Base-by-base conservation (phyloP, 2,329 filamentous ascomycete species). In the Didymosphaeria variabile region DNA sequence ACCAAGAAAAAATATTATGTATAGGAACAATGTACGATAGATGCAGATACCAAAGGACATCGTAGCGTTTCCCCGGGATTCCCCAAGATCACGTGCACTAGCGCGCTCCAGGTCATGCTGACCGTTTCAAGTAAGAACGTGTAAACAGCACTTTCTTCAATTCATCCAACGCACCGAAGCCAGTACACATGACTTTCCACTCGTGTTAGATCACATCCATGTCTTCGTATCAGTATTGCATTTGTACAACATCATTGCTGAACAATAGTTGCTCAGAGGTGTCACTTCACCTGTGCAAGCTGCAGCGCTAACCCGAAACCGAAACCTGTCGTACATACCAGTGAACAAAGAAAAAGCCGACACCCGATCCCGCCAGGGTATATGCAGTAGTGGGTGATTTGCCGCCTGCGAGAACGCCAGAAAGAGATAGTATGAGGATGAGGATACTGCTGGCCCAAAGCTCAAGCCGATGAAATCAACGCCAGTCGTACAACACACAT, bases 401-500 rank as follows among this genome's bases (percentile, higher is more conserved):
- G 26, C 32, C 55, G 19, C 51, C 51, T 42, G 23, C 34, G 26
- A 17, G 23, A 44, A 57, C 32, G 55, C 23, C 45, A 10, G n/a
- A 31, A 34, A 34, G 34, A 34, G 23, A 13, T 42, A 40, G 26
- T 19, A 50, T 34, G n/a, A 50, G 23, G 26, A 6, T 29, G 26
- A 29, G 6, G 29, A 34, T 26, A 19, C 26, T 29, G 26, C 47
- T 34, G 26, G 15, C n/a, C 31, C 13, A 36, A 34, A 9, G 34
- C 31, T 23, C 19, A 40, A 50, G n/a, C 42, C 45, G 17, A 42
- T 26, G n/a, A 21, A 36, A 40, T 45, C 45, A 57, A 50, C 23
- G 46, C 36, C 47, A 21, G 32, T 47, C 50, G 19, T 36, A 55
- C 40, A 55, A 51, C 62, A 60, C 50, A 57, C 21, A 54, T 55